phyloP scores from a whole-genome alignment of 495 filamentous ascomycete species.

The Durotheca rogersii region DNA sequence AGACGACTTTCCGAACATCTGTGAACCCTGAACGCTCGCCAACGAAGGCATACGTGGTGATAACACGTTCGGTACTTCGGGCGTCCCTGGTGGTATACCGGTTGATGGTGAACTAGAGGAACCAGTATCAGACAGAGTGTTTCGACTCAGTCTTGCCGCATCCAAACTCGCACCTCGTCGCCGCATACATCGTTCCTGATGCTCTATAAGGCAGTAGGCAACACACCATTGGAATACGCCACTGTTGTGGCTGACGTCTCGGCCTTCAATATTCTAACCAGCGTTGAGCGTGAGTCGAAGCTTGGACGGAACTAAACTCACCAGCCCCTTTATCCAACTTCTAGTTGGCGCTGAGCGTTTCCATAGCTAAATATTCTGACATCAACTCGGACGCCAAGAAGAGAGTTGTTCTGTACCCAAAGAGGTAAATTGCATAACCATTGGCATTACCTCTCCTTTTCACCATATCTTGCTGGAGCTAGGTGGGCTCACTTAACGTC shows the following conservation, averaged over 20 bases:
- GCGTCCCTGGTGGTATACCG: constrained; percentile 48
- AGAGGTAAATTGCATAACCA: constrained; percentile 58
- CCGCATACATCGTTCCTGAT: constrained; percentile 47
- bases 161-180: constrained; percentile 48
- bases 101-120: no score
- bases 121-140: constrained; percentile 54
- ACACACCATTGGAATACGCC: constrained; percentile 41
- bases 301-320: neutral
- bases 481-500: constrained; percentile 40
- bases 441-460: constrained; percentile 51
- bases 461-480: constrained; percentile 61
- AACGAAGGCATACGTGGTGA: constrained; percentile 50
- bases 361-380: no score
- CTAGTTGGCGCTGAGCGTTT: no score
- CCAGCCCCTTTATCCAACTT: no score
- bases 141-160: constrained; percentile 44
- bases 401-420: constrained; percentile 28
- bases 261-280: constrained; percentile 29
- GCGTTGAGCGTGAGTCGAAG: constrained; percentile 12
- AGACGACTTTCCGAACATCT: constrained; percentile 55
- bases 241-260: constrained; percentile 30
- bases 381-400: constrained; percentile 12
- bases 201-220: constrained; percentile 30
- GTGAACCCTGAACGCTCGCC: constrained; percentile 50
- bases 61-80: constrained; percentile 48